Percentiles rank a stretch among this genome's conserved stretches.
Conservation (phyloP, 495 filamentous ascomycete genomes). For the Parachaetomium inaequale region DNA sequence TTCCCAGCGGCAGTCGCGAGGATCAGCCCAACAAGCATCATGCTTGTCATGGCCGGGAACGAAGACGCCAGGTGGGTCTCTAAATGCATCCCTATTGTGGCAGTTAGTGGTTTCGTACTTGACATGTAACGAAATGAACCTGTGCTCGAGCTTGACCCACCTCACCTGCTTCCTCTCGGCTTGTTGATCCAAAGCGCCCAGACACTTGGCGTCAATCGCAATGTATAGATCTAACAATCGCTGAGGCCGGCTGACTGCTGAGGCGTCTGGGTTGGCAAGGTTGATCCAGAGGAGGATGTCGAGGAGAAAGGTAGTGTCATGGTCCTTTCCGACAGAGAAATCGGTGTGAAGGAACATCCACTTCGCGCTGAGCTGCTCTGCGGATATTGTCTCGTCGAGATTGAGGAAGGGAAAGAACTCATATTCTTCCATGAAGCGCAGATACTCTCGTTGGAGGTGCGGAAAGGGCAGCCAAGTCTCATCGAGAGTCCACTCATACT, state of each 20-base stretch:
- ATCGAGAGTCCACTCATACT: no score
- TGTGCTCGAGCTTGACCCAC: neutral
- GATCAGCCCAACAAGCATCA: conserved; percentile 4
- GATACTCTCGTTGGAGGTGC: neutral
- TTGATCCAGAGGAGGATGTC: neutral
- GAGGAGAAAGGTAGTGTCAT: neutral
- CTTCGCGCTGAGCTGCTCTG: conserved; percentile 7
- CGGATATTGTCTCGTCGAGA: conserved; percentile 1
- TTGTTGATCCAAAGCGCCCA: neutral
- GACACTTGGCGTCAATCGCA: conserved; percentile 5
- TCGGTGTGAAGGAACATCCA: conserved; percentile 5
- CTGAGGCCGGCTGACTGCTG: neutral
- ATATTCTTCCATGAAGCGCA: conserved; percentile 6
- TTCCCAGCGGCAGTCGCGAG: conserved; percentile 12
- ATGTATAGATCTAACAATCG: conserved; percentile 1
- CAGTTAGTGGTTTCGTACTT: neutral
- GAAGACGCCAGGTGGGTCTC: no score
- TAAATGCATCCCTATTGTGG: no score
- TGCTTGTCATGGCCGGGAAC: no score
- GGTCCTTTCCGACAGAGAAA: conserved; percentile 5
- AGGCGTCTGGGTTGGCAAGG: neutral
- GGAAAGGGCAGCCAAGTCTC: conserved; percentile 15
- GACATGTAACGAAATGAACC: neutral
- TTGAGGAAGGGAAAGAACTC: conserved; percentile 17
- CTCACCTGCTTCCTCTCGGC: neutral